These are phyloP conservation scores for Penicillium silybi DNA, from an alignment of 495 filamentous ascomycete genomes.

Conservation along the genomic window DNA sequence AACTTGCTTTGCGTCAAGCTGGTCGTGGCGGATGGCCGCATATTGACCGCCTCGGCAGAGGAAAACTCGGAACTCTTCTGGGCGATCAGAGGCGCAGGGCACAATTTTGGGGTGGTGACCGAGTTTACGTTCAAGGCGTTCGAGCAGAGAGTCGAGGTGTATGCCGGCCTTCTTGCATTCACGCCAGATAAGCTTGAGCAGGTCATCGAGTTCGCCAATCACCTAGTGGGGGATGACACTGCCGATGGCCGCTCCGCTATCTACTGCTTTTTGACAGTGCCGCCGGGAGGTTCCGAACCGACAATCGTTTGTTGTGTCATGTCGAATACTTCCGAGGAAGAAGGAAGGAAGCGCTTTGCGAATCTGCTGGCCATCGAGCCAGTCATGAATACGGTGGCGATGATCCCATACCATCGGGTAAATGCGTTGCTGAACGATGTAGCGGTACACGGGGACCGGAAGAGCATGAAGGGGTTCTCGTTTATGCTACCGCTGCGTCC, in stretches of 20 bases:
- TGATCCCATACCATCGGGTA: conserved; percentile 40
- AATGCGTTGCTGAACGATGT: conserved; percentile 44
- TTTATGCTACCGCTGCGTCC: conserved; percentile 41
- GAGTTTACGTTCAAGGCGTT: too few relatives aligned
- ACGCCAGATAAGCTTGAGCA: too few relatives aligned
- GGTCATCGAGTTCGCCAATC: too few relatives aligned
- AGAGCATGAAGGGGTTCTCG: conserved; percentile 48
- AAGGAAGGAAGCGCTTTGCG: too few relatives aligned
- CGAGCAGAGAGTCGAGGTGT: too few relatives aligned
- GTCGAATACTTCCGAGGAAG: too few relatives aligned
- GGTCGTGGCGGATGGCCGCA: background rate
- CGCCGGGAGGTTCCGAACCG: too few relatives aligned
- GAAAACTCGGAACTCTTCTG: conserved; percentile 35
- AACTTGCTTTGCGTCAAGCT: background rate
- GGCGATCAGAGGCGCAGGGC: conserved; percentile 32
- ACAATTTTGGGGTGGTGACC: conserved; percentile 24
- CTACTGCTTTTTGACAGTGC: too few relatives aligned
- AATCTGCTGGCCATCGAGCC: conserved; percentile 23
- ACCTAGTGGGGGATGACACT: too few relatives aligned
- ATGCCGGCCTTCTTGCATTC: too few relatives aligned
- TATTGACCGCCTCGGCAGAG: conserved; percentile 14
- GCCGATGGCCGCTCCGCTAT: too few relatives aligned
- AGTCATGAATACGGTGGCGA: conserved; percentile 32
- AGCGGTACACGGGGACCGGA: conserved; percentile 37
- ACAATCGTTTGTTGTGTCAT: too few relatives aligned